These are phyloP conservation scores for Neurospora sp. DNA, from an alignment of 495 filamentous ascomycete species.

Conservation along the genomic window DNA sequence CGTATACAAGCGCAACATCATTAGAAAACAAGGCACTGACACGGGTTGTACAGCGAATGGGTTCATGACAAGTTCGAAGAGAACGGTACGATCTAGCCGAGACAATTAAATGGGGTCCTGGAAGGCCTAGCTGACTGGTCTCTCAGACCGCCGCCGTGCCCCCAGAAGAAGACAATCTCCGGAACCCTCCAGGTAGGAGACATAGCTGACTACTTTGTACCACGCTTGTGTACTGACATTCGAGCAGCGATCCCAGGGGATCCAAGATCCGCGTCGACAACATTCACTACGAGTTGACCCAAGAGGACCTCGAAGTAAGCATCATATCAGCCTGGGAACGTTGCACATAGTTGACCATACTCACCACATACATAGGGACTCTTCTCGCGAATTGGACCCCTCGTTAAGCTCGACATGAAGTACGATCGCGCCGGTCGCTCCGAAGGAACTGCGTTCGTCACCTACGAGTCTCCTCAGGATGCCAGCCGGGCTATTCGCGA, in stretches of 20 bases:
- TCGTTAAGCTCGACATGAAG: conserved; percentile 57
- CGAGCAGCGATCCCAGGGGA: conserved; percentile 39
- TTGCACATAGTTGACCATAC: neutral
- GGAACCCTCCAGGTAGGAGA: conserved; percentile 41
- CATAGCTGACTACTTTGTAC: neutral
- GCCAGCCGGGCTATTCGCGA: conserved; percentile 67
- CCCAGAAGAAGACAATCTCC: conserved; percentile 35
- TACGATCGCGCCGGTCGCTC: conserved; percentile 91
- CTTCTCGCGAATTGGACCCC: conserved; percentile 66
- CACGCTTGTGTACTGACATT: conserved; percentile 4
- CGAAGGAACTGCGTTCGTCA: conserved; percentile 76
- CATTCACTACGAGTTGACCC: conserved; percentile 85
- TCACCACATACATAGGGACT: conserved; percentile 48
- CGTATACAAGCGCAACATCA: conserved; percentile 9
- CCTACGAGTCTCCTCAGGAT: conserved; percentile 57
- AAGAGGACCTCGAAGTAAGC: conserved; percentile 72
- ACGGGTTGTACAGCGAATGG: conserved; percentile 56
- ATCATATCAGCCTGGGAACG: neutral
- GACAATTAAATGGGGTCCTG: conserved; percentile 18
- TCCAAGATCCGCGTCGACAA: conserved; percentile 81
- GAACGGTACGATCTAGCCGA: conserved; percentile 23
- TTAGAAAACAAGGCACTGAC: conserved; percentile 10
- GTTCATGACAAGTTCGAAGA: conserved; percentile 83
- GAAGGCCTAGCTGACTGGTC: conserved; percentile 13
- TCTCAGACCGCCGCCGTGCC: conserved; percentile 22